Conservation (phyloP, 768 basidiomycete species). For the Mycena indigotica region DNA sequence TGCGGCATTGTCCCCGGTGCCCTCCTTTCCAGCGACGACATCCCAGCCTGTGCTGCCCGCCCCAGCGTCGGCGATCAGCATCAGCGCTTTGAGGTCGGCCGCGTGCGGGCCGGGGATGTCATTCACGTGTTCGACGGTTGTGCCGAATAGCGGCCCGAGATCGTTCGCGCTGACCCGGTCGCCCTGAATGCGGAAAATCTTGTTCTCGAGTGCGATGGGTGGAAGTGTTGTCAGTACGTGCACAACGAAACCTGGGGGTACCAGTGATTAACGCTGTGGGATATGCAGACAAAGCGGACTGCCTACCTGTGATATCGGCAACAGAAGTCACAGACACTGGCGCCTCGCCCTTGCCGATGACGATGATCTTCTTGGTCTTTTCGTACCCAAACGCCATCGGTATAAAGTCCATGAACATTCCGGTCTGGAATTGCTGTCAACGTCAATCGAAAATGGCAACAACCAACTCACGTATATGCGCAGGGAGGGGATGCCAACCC, state of each 20-base stretch:
- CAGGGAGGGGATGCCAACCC: constrained; percentile 31
- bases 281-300: background rate
- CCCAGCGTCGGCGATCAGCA: constrained; percentile 14
- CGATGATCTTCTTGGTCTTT: constrained; percentile 30
- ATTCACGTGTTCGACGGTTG: constrained; percentile 22
- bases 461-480: constrained; percentile 34
- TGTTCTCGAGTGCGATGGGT: constrained; percentile 28
- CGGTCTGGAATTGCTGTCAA: constrained; percentile 28
- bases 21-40: constrained; percentile 3
- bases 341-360: constrained; percentile 33
- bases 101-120: constrained; percentile 7
- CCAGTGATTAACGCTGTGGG: background rate
- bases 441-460: background rate
- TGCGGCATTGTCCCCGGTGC: constrained; percentile 16
- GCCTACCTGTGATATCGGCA: constrained; percentile 36
- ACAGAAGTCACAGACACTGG: constrained; percentile 33
- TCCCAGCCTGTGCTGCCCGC: constrained; percentile 23
- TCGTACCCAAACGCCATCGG: constrained; percentile 31
- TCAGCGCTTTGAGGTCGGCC: constrained; percentile 3
- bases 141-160: constrained; percentile 27
- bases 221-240: constrained; percentile 37
- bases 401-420: constrained; percentile 34
- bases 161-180: constrained; percentile 31
- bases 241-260: constrained; percentile 35
- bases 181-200: constrained; percentile 40